Base-by-base conservation (phyloP, 2,329 filamentous ascomycete species). In the Chaetoscypha palmicola region DNA sequence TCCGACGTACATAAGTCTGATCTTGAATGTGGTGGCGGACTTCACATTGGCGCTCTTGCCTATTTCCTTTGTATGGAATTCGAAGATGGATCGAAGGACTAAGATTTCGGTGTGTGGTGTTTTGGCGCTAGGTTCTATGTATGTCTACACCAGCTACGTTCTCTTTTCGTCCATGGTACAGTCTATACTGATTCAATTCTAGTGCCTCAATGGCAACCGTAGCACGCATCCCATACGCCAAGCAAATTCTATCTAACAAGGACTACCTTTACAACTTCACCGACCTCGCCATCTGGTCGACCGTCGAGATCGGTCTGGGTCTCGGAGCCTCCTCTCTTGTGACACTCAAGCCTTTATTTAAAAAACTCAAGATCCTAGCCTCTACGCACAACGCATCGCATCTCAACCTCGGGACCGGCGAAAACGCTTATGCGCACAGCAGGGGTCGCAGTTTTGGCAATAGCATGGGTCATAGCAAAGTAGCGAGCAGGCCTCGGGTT, bases 201-300 rank as follows among this genome's bases (percentile, higher is more conserved):
- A 67, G 64, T 17, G 64, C 64, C 14, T 66, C 63, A 1, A 44
- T 62, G n/a, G n/a, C n/a, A n/a, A n/a, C n/a, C 2, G 66, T 63
- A 20, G 65, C 64, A 7, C 64, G 65, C 5, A 61, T 68, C 20
- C 64, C 64, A 8, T 68, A 65, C 47, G 58, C 64, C 2, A 58
- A 56, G 44, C 54, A 62, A 26, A 52, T 66, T 7, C 51, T 58
- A 1, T 55, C 58, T 21, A 58, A 57, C 24, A 42, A 45, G n/a
- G 64, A 68, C 43, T 59, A 61, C 40, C 51, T 65, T 20, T 3
- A 19, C 17, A 5, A 61, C 32, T 64, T 65, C 49, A 61, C 62
- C 5, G 62, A 64, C 47, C 55, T 66, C 4, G 59, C 62, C 3
- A 64, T 67, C 41, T 68, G 65, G 65, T 64, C 58, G 12, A 63